Evolutionary conservation across 768 basidiomycete species (phyloP).

Genomic region (Psilocybe azurescens): DNA sequence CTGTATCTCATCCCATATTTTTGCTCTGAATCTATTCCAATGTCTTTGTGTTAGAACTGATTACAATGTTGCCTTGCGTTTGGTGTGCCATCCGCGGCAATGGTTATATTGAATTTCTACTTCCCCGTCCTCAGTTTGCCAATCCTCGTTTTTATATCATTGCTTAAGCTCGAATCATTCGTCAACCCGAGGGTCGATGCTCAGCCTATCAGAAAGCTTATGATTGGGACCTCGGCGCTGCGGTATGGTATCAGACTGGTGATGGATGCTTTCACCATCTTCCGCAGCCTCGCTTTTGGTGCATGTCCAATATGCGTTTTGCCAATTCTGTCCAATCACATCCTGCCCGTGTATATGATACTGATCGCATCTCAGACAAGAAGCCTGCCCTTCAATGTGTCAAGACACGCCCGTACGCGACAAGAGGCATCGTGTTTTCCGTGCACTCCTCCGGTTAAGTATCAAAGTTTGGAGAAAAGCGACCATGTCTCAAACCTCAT

Average conservation of each 20-base stretch:
- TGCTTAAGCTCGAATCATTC: neutral
- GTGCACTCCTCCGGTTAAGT: slow-evolving; percentile 45
- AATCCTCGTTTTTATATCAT: neutral
- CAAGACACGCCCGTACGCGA: slow-evolving; percentile 24
- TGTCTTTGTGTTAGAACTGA: slow-evolving; percentile 12
- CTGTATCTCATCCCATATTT: slow-evolving; percentile 27
- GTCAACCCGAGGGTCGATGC: neutral
- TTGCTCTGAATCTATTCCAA: slow-evolving; percentile 20
- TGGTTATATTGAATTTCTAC: neutral
- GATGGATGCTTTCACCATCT: slow-evolving; percentile 9
- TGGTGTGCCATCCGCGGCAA: neutral
- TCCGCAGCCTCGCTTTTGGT: slow-evolving; percentile 31
- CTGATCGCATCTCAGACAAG: slow-evolving; percentile 34
- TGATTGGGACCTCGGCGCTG: slow-evolving; percentile 4
- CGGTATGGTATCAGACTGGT: slow-evolving; percentile 22
- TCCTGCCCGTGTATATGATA: slow-evolving; percentile 33
- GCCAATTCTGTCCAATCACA: slow-evolving; percentile 19
- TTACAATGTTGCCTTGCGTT: neutral
- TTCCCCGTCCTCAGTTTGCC: neutral
- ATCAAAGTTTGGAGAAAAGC: slow-evolving; percentile 33
- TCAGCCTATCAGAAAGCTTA: neutral
- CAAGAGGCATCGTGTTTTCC: slow-evolving; percentile 45
- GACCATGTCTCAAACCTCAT: slow-evolving; percentile 42
- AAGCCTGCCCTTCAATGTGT: slow-evolving; percentile 29
- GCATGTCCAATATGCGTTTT: slow-evolving; percentile 26